These are phyloP conservation scores for Sideroxylon spinosum DNA, from an alignment of 179 eudicot genomes.

Conservation along the genomic window DNA sequence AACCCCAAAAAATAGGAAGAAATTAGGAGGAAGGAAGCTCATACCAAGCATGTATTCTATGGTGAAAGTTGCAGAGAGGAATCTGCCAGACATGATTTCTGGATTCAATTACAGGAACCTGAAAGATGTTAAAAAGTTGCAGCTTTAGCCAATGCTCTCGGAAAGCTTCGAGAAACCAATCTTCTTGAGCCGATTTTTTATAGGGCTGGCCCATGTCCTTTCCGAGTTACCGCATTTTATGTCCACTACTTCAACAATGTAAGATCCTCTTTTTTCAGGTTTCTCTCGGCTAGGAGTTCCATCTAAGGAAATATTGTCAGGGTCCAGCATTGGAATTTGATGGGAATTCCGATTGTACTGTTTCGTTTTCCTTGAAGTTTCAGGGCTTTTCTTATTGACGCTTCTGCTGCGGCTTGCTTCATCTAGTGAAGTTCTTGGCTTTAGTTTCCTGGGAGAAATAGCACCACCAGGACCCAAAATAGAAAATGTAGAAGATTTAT, in stretches of 20 bases:
- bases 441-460: constrained; percentile 23
- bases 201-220: too few relatives aligned
- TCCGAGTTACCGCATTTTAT: constrained; percentile 43
- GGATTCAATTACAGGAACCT: constrained; percentile 34
- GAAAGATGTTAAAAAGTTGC: constrained; percentile 32
- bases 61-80: constrained; percentile 45
- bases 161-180: constrained; percentile 49
- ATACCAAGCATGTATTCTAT: constrained; percentile 54
- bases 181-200: too few relatives aligned
- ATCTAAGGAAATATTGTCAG: constrained; percentile 52
- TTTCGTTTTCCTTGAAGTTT: constrained; percentile 38
- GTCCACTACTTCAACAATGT: constrained; percentile 66
- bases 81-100: constrained; percentile 20
- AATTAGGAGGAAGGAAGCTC: constrained; percentile 32
- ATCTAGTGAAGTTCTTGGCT: too few relatives aligned
- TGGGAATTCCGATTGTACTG: constrained; percentile 34
- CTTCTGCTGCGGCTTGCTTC: too few relatives aligned
- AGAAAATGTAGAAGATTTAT: constrained; percentile 8
- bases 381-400: constrained; percentile 31
- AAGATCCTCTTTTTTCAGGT: constrained; percentile 38
- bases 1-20: constrained; percentile 35
- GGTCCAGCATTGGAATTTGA: constrained; percentile 57
- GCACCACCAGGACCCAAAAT: constrained; percentile 24
- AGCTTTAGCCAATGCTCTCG: constrained; percentile 40
- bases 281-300: constrained; percentile 49